Evolutionary conservation across 192 early-diverging fungal species (phyloP).

Genomic region (Cladochytrium replicatum): DNA sequence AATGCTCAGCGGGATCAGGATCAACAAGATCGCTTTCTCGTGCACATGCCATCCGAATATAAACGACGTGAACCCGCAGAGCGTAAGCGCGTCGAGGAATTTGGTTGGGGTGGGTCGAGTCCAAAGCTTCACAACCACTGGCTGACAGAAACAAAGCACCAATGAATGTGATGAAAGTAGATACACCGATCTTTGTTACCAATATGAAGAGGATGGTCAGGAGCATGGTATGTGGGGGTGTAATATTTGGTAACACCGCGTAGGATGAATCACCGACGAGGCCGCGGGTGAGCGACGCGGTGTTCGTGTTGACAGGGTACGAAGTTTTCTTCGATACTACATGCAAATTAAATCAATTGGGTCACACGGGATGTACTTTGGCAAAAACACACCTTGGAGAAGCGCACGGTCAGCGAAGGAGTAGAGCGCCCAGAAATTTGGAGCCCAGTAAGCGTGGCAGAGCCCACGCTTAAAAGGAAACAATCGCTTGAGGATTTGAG

Average conservation of each 20-base stretch:
- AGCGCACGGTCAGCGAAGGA: slow-evolving; percentile 66
- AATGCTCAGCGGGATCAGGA: slow-evolving; percentile 59
- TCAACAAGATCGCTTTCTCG: slow-evolving; percentile 87
- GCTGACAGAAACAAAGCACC: slow-evolving; percentile 21
- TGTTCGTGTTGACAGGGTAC: slow-evolving; percentile 6
- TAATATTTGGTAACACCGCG: slow-evolving; percentile 64
- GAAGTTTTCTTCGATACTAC: neutral
- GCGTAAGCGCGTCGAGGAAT: slow-evolving; percentile 64
- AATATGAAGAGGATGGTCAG: slow-evolving; percentile 64
- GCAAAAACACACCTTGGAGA: slow-evolving; percentile 35
- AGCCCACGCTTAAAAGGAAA: slow-evolving; percentile 97
- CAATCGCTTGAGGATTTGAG: slow-evolving; percentile 67
- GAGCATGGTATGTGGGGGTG: slow-evolving; percentile 59
- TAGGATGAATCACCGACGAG: slow-evolving; percentile 82
- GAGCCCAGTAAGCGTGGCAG: slow-evolving; percentile 94
- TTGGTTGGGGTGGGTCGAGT: slow-evolving; percentile 35
- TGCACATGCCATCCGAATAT: slow-evolving; percentile 98
- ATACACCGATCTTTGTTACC: slow-evolving; percentile 16
- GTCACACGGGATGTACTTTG: neutral
- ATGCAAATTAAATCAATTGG: slow-evolving; percentile 5
- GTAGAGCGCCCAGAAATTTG: slow-evolving; percentile 96
- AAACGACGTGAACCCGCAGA: slow-evolving; percentile 80
- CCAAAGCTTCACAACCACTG: slow-evolving; percentile 50
- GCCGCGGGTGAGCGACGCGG: slow-evolving; percentile 68
- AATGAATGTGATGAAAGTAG: neutral